phyloP scores from a whole-genome alignment of 345 rosid species.

The Lagerstroemia speciosa region DNA sequence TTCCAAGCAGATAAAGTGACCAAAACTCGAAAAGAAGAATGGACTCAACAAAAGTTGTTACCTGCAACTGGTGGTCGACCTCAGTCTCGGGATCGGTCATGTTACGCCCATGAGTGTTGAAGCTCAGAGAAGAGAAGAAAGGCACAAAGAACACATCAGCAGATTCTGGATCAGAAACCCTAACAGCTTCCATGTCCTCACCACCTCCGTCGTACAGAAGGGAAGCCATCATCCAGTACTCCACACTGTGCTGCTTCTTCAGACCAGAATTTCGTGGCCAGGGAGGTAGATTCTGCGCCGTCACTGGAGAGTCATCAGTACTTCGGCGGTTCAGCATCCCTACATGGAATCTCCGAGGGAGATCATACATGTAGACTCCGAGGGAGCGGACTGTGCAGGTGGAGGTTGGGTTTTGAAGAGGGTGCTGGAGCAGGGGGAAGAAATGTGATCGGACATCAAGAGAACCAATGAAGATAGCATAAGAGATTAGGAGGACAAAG shows the following conservation, averaged over 20 bases:
- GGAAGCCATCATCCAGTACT: slow-evolving; percentile 96
- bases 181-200: slow-evolving; percentile 49
- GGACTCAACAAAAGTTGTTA: slow-evolving; percentile 13
- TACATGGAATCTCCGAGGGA: slow-evolving; percentile 69
- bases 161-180: slow-evolving; percentile 88
- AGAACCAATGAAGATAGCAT: slow-evolving; percentile 43
- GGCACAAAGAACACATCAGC: slow-evolving; percentile 89
- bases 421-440: slow-evolving; percentile 39
- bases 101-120: slow-evolving; percentile 73
- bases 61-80: slow-evolving; percentile 84
- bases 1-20: background rate
- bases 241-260: slow-evolving; percentile 77
- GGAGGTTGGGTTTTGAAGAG: slow-evolving; percentile 14
- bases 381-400: slow-evolving; percentile 33
- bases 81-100: slow-evolving; percentile 98
- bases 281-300: slow-evolving; percentile 47
- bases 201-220: slow-evolving; percentile 39
- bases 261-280: slow-evolving; percentile 66
- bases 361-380: slow-evolving; percentile 85
- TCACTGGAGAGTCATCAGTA: slow-evolving; percentile 41
- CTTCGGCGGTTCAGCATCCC: slow-evolving; percentile 55
- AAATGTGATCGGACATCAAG: slow-evolving; percentile 50
- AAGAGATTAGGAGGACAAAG: slow-evolving; percentile 35
- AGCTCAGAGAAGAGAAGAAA: slow-evolving; percentile 85
- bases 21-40: background rate